Evolutionary conservation across 805 yeast species (phyloP), one percentile per base, ranked within the genome.

Genomic region (Citeromyces nyonsensis): DNA sequence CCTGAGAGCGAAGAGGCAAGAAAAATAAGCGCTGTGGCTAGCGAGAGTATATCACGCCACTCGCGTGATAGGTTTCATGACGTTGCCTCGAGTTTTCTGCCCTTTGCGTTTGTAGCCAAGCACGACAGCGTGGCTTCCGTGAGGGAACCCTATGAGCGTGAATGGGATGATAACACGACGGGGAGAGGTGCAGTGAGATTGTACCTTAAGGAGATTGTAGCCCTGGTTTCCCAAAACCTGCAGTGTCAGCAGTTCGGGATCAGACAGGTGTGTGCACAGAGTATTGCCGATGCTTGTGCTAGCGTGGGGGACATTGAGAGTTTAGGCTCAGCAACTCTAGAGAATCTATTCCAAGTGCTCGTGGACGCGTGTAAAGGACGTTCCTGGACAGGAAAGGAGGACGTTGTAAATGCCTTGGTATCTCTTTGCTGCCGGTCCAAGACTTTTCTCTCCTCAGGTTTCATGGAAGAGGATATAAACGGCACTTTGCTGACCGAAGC

Each of bases 351-450:
- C 36, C 52, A 57, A 0, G 56, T 73, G 5, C 56, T 83, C 30
- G 47, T 80, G 11, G 63, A 62, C 20, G 71, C 93, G 0, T 61
- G 74, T 35, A 59, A 63, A 35, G 95, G 95, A 1, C 69, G 93
- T 37, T 68, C 88, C 7, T 88, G 95, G 91, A 63, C 64, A 10
- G 97, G 96, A 5, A 88, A 88, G 44, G 95, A 85, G 42, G 51
- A 61, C 20, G 65, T 91, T 1, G 56, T 84, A 12, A 72, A 70
- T 25, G 81, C 95, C 0, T 54, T 86, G 34, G 78, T 81, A 0
- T 52, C 69, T 2, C 59, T 80, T 24, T 46, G 76, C 0, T 44
- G 57, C 11, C 70, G 69, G 37, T 61, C 72, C 6, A 52, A 59
- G 30, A 7, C 22, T 7, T 18, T 18, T 18, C 22, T 18, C 22